These are phyloP conservation scores for Jatropha curcas DNA, from an alignment of 345 rosid species.

Conservation along the genomic window DNA sequence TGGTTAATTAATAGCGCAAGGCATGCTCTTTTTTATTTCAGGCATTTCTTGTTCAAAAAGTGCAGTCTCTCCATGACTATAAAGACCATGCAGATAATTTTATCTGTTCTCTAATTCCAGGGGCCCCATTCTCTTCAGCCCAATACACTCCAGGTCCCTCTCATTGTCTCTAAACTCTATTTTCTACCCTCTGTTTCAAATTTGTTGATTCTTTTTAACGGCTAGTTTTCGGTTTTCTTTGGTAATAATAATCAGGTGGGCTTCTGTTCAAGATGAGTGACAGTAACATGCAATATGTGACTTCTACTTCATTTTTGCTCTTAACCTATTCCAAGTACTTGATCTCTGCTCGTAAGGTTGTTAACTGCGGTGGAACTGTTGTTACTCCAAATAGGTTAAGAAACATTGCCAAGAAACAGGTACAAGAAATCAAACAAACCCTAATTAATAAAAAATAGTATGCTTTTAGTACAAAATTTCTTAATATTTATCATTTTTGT, in stretches of 20 bases:
- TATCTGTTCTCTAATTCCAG: conserved; percentile 88
- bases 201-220: not conserved
- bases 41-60: conserved; percentile 80
- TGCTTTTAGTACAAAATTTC: no score
- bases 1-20: not conserved
- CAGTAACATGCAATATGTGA: conserved; percentile 61
- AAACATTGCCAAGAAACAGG: conserved; percentile 54
- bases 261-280: conserved; percentile 54
- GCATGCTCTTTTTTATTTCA: conserved; percentile 21
- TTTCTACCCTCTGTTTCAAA: no score
- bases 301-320: conserved; percentile 58
- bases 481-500: not conserved
- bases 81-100: conserved; percentile 96
- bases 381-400: conserved; percentile 48
- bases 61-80: conserved; percentile 79
- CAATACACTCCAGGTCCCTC: conserved; percentile 81
- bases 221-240: conserved; percentile 6
- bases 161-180: not conserved
- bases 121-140: conserved; percentile 74
- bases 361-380: conserved; percentile 51
- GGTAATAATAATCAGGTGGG: conserved; percentile 23
- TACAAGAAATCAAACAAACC: not conserved
- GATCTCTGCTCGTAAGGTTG: conserved; percentile 37
- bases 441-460: no score
- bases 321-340: conserved; percentile 58